Base-by-base conservation (phyloP, 805 yeast species). In the Starmerella lactis-condensi region DNA sequence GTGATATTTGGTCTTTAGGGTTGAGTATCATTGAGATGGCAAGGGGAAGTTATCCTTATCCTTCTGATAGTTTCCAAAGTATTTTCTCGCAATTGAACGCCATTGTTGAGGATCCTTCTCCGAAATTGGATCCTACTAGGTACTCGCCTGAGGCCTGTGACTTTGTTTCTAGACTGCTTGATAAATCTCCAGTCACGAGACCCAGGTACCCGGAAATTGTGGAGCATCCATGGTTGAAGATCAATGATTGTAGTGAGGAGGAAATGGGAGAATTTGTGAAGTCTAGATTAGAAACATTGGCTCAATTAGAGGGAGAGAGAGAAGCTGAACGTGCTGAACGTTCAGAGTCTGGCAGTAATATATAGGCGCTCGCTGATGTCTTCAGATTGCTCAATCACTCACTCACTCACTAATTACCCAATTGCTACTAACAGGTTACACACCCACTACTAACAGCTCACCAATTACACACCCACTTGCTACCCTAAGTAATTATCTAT, bases 1-100 rank as follows among this genome's bases (percentile, higher is more conserved):
- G 92, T 7, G 98, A 85, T 54, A 70, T 85, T 38, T 85, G 98
- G 98, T 81, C 94, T 0, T 56, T 85, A 26, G 98, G 96, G 0
- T 61, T 85, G 35, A 69, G 83, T 13, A 65, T 85, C 14, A 53
- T 89, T 30, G 98, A 89, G 56, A 72, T 81, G 42, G 89, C 95
- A 2, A 69, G 70, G 32, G 98, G 98, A 8, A 62, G 68, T 35
- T 89, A 85, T 52, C 98, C 98, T n/a, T 89, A 85, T 47, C 93
- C 95, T 5, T 76, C 93, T 1, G 96, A 89, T 46, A 76, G 93
- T 2, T 82, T 71, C 47, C 78, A 71, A 41, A 81, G 78, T 51
- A 79, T 89, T 9, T 83, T 89, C 47, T 75, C 89, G 5, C 98
- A 89, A 55, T 63, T 89, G 41, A 75, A 81, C 54, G 96, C 95